A percentile compares a stretch with the other conserved stretches of the same genome.
phyloP scores from a whole-genome alignment of 768 basidiomycete genomes.

The Leccinum ochraceum region DNA sequence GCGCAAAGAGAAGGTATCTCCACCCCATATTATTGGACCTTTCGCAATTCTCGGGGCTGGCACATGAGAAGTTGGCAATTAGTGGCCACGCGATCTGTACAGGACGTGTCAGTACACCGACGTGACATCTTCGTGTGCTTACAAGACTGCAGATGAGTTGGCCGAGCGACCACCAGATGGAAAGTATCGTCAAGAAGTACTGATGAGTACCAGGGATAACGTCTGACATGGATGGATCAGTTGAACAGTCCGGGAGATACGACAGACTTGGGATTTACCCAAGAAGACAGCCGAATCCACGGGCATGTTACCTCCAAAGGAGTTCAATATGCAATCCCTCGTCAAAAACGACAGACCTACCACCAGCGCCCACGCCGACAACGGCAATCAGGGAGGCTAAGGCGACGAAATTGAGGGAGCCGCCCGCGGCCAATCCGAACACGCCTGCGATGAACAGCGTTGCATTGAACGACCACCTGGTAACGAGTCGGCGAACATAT shows the following conservation, averaged over 20 bases:
- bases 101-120: background rate
- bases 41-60: conserved; percentile 35
- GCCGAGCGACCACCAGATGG: conserved; percentile 61
- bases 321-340: background rate
- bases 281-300: conserved; percentile 56
- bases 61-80: conserved; percentile 55
- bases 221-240: conserved; percentile 36
- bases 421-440: conserved; percentile 54
- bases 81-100: conserved; percentile 60
- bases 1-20: conserved; percentile 57
- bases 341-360: conserved; percentile 14
- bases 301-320: conserved; percentile 47
- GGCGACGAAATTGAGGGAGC: conserved; percentile 46
- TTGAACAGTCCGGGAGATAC: background rate
- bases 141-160: conserved; percentile 52
- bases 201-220: conserved; percentile 55
- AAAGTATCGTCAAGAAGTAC: conserved; percentile 56
- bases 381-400: conserved; percentile 49
- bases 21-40: conserved; percentile 60
- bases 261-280: conserved; percentile 29
- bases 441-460: conserved; percentile 54
- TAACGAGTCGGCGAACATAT: background rate
- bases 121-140: conserved; percentile 7
- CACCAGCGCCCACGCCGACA: conserved; percentile 51
- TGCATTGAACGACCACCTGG: conserved; percentile 53